phyloP scores from a whole-genome alignment of 176 grass and related monocot species.

The Neostapfia colusana region DNA sequence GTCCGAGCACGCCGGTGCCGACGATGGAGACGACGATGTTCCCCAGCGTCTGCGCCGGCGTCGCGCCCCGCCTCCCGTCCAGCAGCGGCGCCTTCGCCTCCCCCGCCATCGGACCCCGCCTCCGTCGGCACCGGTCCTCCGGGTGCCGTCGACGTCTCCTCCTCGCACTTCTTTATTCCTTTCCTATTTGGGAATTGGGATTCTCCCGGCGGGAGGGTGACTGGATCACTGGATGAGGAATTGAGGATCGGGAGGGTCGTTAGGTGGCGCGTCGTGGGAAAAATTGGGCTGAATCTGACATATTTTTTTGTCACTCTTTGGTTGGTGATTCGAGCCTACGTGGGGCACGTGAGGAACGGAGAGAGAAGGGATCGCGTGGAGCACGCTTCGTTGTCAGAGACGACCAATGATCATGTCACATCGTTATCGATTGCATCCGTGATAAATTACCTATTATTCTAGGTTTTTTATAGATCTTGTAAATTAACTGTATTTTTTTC shows the following conservation, averaged over 20 bases:
- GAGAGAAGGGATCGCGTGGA: not conserved
- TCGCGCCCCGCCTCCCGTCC: conserved; percentile 41
- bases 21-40: conserved; percentile 94
- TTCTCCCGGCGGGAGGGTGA: not conserved
- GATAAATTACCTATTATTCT: no score
- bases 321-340: not conserved
- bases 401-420: no score
- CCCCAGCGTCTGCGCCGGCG: conserved; percentile 65
- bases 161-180: not conserved
- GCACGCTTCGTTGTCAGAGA: not conserved
- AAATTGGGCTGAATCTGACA: not conserved
- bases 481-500: no score
- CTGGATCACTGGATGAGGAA: not conserved
- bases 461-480: no score
- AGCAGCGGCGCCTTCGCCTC: conserved; percentile 47
- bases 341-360: not conserved
- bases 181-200: not conserved
- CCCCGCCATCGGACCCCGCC: not conserved
- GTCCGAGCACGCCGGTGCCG: conserved; percentile 75
- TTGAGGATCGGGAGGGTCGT: not conserved
- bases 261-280: not conserved
- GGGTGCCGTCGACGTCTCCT: not conserved
- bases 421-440: no score
- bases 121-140: no score
- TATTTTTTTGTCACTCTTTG: not conserved